Evolutionary conservation across 108 stramenopile species (phyloP).

Genomic region (Cyclotella sp.): DNA sequence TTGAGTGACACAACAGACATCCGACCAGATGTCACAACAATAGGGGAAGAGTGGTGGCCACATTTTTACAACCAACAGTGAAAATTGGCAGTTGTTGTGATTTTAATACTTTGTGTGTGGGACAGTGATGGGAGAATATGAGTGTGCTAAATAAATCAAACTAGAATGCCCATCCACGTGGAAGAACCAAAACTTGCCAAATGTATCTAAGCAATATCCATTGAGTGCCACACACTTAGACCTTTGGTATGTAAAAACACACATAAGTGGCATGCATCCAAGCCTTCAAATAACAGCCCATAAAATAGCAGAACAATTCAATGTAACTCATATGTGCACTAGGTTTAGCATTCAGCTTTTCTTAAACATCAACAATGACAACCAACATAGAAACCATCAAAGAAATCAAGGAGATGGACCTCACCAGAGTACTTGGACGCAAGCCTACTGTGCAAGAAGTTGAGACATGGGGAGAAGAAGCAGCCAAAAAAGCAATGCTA

Average conservation of each 20-base stretch:
- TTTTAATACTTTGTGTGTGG: too few relatives aligned
- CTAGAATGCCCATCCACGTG: too few relatives aligned
- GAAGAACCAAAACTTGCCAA: too few relatives aligned
- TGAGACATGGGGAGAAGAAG: constrained; percentile 16
- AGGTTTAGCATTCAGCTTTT: constrained; percentile 13
- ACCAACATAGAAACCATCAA: neutral
- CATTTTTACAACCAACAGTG: too few relatives aligned
- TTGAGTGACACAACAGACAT: too few relatives aligned
- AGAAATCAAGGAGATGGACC: neutral
- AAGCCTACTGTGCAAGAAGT: constrained; percentile 2
- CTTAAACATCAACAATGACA: neutral
- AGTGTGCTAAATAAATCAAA: too few relatives aligned
- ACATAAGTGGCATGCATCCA: too few relatives aligned
- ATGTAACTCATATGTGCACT: neutral
- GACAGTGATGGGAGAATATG: too few relatives aligned
- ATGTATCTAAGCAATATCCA: neutral
- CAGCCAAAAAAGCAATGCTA: neutral
- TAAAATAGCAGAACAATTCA: constrained; percentile 17
- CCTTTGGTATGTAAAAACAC: too few relatives aligned
- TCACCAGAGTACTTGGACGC: constrained; percentile 12
- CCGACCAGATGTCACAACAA: too few relatives aligned
- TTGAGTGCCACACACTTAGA: neutral
- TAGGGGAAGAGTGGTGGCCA: too few relatives aligned
- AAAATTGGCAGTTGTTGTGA: too few relatives aligned
- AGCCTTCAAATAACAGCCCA: neutral